phyloP scores from a whole-genome alignment of 2,329 filamentous ascomycete genomes.

The Calonectria pseudoreteaudii region DNA sequence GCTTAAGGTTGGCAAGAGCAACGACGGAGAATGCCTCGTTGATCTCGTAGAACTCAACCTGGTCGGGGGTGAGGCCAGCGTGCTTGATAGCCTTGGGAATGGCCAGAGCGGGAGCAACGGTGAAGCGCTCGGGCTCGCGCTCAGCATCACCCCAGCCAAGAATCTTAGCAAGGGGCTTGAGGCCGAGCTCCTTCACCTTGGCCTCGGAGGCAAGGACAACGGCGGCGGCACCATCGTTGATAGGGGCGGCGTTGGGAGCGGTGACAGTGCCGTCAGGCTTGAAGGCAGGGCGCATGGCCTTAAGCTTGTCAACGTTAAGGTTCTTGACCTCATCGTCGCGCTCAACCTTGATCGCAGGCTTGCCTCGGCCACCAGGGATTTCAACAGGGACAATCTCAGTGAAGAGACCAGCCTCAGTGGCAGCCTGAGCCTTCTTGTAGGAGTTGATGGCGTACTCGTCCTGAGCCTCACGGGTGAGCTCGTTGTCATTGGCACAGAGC shows the following conservation, averaged over 20 bases:
- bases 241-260: conserved; percentile 93
- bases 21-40: conserved; percentile 99
- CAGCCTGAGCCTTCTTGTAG: conserved; percentile 92
- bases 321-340: conserved; percentile 98
- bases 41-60: conserved; percentile 96
- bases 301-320: conserved; percentile 85
- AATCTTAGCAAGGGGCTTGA: conserved; percentile 96
- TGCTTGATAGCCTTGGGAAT: conserved; percentile 98
- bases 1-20: conserved; percentile 94
- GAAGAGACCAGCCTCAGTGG: conserved; percentile 85
- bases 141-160: conserved; percentile 97
- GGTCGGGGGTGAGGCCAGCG: conserved; percentile 80
- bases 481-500: conserved; percentile 89
- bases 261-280: conserved; percentile 90
- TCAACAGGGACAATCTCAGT: conserved; percentile 91
- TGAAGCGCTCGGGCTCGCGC: conserved; percentile 93
- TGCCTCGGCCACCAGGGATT: conserved; percentile 88
- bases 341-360: conserved; percentile 83
- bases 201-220: conserved; percentile 94
- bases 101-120: conserved; percentile 89
- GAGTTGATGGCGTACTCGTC: conserved; percentile 96
- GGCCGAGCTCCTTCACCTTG: conserved; percentile 89
- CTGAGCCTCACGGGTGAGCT: conserved; percentile 84
- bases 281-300: conserved; percentile 86
- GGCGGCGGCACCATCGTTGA: conserved; percentile 94